Percentiles rank a stretch among this genome's conserved stretches.
phyloP scores from a whole-genome alignment of 768 basidiomycete genomes.

The Lactarius sp. region DNA sequence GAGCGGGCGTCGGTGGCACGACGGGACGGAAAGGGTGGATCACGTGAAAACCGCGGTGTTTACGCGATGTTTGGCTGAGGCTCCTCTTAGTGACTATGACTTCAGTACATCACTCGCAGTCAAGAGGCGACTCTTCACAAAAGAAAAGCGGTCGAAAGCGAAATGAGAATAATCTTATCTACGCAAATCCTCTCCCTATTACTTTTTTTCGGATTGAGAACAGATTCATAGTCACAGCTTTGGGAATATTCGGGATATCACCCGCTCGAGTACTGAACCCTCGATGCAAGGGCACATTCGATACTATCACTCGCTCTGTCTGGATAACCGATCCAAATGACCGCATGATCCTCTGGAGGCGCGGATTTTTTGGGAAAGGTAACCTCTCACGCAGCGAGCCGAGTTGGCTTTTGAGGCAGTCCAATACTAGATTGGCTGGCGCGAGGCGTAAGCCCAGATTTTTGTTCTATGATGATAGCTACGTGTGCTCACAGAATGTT shows the following conservation, averaged over 20 bases:
- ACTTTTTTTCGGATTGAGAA: slow-evolving; percentile 43
- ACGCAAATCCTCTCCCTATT: slow-evolving; percentile 66
- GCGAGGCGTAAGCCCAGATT: slow-evolving; percentile 50
- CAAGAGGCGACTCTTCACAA: slow-evolving; percentile 5
- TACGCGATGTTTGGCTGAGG: slow-evolving; percentile 26
- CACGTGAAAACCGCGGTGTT: slow-evolving; percentile 19
- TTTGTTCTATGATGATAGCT: neutral
- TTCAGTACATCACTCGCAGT: slow-evolving; percentile 16
- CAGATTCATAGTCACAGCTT: slow-evolving; percentile 36
- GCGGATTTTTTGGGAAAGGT: slow-evolving; percentile 98
- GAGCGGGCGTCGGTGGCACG: neutral
- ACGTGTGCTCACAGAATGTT: neutral
- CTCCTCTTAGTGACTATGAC: slow-evolving; percentile 50
- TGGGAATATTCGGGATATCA: slow-evolving; percentile 48
- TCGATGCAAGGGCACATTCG: slow-evolving; percentile 71
- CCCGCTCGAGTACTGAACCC: slow-evolving; percentile 61
- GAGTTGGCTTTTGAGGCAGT: slow-evolving; percentile 80
- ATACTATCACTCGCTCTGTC: slow-evolving; percentile 76
- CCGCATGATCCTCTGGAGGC: slow-evolving; percentile 70
- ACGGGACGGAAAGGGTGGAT: neutral
- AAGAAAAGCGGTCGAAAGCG: slow-evolving; percentile 51
- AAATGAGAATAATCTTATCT: slow-evolving; percentile 62
- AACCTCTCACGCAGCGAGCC: slow-evolving; percentile 93
- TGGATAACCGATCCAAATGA: slow-evolving; percentile 70
- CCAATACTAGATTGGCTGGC: slow-evolving; percentile 51